Evolutionary conservation across 1,139 yeast species (phyloP).

Genomic region (Pneumocystis carinii): DNA sequence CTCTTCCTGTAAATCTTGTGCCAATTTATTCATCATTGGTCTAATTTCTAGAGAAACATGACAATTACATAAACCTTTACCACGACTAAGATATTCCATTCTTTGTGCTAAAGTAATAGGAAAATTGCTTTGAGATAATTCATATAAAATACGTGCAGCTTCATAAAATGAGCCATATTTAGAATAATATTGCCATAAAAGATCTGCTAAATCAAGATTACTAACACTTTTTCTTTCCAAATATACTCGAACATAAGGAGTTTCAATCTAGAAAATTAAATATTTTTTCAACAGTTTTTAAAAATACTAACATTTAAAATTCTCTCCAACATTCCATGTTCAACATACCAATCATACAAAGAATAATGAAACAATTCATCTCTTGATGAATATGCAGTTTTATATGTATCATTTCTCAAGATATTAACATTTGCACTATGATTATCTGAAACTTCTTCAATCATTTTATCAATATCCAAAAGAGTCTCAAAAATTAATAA

Average conservation of each 20-base stretch:
- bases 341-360: conserved; percentile 82
- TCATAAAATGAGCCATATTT: conserved; percentile 62
- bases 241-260: conserved; percentile 66
- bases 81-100: conserved; percentile 78
- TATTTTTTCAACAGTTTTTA: background rate
- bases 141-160: conserved; percentile 70
- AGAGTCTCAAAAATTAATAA: conserved; percentile 60
- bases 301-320: conserved; percentile 40
- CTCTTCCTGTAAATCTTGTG: conserved; percentile 58
- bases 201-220: conserved; percentile 59
- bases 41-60: conserved; percentile 64
- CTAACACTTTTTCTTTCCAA: conserved; percentile 56
- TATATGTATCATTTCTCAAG: conserved; percentile 58
- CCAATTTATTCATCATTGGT: conserved; percentile 53
- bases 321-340: conserved; percentile 61
- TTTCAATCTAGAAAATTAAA: conserved; percentile 26
- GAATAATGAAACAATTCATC: conserved; percentile 82
- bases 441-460: conserved; percentile 28
- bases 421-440: conserved; percentile 24
- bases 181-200: conserved; percentile 81
- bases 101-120: conserved; percentile 53
- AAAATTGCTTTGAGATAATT: conserved; percentile 62
- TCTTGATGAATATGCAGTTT: conserved; percentile 52
- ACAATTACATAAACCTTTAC: conserved; percentile 83
- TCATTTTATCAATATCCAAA: conserved; percentile 52